These are phyloP conservation scores for Auricularia sp. DNA, from an alignment of 768 basidiomycete genomes.

Conservation along the genomic window DNA sequence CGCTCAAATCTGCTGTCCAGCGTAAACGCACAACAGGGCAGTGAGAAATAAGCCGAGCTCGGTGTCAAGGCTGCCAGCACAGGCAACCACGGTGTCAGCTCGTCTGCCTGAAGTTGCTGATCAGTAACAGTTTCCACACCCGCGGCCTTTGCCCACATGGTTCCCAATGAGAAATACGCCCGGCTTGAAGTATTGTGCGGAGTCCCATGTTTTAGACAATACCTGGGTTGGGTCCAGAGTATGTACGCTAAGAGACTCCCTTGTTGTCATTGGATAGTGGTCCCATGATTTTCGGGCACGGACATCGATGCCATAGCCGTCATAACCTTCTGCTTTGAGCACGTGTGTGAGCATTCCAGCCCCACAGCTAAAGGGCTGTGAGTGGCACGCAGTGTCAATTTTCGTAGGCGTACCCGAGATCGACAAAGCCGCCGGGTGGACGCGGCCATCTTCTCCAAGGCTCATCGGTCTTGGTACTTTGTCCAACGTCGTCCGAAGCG, in stretches of 20 bases:
- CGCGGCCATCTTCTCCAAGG: conserved; percentile 70
- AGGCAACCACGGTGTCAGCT: conserved; percentile 91
- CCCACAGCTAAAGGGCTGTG: conserved; percentile 52
- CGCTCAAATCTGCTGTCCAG: conserved; percentile 62
- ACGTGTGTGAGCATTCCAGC: conserved; percentile 91
- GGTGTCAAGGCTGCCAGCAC: conserved; percentile 55
- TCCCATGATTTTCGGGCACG: conserved; percentile 79
- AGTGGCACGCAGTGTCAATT: not conserved
- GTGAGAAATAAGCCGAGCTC: conserved; percentile 63
- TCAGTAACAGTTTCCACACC: not conserved
- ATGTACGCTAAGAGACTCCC: conserved; percentile 48
- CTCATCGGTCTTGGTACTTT: conserved; percentile 15
- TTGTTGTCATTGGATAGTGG: conserved; percentile 59
- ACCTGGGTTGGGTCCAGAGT: conserved; percentile 54
- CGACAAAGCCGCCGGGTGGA: conserved; percentile 78
- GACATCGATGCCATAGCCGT: conserved; percentile 77
- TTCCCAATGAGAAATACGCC: conserved; percentile 82
- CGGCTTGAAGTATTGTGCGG: conserved; percentile 25
- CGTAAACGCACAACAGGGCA: conserved; percentile 87
- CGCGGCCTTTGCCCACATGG: conserved; percentile 31
- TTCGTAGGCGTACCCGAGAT: conserved; percentile 57
- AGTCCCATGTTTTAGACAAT: conserved; percentile 9
- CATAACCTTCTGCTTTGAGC: conserved; percentile 72
- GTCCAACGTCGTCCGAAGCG: conserved; percentile 11
- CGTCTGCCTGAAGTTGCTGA: conserved; percentile 47